Percentiles rank a stretch among this genome's conserved stretches.
Conservation (phyloP, 2,329 filamentous ascomycete genomes). For the Metarhizium album region DNA sequence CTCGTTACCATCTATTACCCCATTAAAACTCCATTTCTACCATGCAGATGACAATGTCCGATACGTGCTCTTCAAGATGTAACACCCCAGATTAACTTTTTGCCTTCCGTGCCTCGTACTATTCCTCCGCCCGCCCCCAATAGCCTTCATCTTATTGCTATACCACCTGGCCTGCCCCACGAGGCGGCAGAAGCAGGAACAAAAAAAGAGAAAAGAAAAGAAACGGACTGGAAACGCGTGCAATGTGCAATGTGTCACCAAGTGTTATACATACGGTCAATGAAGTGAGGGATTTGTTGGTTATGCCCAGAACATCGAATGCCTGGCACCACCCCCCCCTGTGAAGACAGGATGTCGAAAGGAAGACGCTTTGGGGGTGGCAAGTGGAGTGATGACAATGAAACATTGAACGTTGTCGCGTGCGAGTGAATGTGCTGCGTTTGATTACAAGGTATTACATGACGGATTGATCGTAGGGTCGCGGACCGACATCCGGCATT, state of each 20-base stretch:
- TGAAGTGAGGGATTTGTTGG: background rate
- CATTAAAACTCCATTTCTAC: conserved; percentile 1
- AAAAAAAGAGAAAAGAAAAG: background rate
- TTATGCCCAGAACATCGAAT: background rate
- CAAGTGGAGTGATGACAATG: background rate
- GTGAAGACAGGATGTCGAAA: background rate
- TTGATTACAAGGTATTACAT: background rate
- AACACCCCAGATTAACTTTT: background rate
- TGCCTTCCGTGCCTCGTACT: background rate
- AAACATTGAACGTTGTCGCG: background rate
- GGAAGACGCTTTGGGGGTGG: background rate
- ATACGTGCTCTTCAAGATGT: background rate
- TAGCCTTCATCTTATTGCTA: background rate
- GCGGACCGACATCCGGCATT: background rate
- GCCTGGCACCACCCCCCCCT: background rate
- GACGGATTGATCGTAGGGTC: background rate
- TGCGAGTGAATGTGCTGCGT: background rate
- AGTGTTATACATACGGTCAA: background rate
- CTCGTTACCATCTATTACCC: conserved; percentile 1
- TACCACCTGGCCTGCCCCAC: background rate
- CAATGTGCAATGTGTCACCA: background rate
- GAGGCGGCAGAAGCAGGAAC: background rate
- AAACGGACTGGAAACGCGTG: background rate
- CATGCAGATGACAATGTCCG: background rate
- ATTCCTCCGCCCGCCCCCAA: background rate